Evolutionary conservation across 306 rosid genomes (phyloP), one percentile per base, ranked within the genome.

Genomic region (Arachis stenosperma): DNA sequence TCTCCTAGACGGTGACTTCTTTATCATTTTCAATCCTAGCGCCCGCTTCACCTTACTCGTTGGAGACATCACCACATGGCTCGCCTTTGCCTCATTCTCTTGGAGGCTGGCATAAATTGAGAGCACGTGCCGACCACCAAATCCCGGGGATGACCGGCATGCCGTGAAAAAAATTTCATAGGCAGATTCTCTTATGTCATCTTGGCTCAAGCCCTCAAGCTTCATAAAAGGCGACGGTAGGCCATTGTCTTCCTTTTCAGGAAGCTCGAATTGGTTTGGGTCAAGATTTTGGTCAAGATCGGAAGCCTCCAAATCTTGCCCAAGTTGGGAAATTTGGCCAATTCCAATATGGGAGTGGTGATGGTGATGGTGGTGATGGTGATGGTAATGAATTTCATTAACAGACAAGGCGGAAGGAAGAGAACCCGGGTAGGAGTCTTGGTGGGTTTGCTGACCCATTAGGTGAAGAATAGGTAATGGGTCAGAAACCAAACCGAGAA

Each of bases 161-260:
- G 98, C 87, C 7, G 82, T 88, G 86, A 94, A 94, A 68, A 94
- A 94, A 4, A 94, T 87, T 82, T 94, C 98, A 29, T 94, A 94
- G 3, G 98, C 97, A 0, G 97, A 85, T 51, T 88, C 96, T 39
- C 95, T 77, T 7, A 91, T 14, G 4, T 89, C 91, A 44, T 91
- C 90, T 0, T 46, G 81, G 79, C 79, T 79, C 70, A 44, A 52
- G 6, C 86, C 90, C 6, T 83, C 85, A 68, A 91, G 82, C 55
- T 77, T 78, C 2, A 60, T 79, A 8, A 91, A 88, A 12, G 98
- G 98, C 71, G 76, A 86, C 2, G 61, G 61, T 4, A 89, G 47
- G 60, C 84, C 89, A 15, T 83, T 33, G 4, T 33, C 74, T 33
- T 78, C 65, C 10, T 83, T 73, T 0, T 7, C 29, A 3, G n/a